phyloP scores from a whole-genome alignment of 148 eudicot genomes.

The Camellia lanceoleosa region DNA sequence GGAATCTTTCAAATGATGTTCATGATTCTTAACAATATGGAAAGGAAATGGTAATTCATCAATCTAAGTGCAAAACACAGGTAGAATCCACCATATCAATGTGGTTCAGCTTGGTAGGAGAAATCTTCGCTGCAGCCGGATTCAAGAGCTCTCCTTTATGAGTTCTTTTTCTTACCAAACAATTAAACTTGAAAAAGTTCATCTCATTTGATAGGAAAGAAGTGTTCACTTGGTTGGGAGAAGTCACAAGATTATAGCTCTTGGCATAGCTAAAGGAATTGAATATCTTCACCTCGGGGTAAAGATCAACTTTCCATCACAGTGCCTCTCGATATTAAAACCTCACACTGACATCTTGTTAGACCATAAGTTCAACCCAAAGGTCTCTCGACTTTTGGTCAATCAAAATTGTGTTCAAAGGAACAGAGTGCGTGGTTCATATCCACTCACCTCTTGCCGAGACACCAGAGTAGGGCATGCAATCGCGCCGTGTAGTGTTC shows the following conservation, averaged over 20 bases:
- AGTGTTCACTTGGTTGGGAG: constrained; percentile 23
- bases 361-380: not conserved
- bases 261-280: constrained; percentile 23
- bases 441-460: constrained; percentile 13
- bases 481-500: constrained; percentile 30
- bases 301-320: no score
- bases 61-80: no score
- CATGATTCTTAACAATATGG: not conserved
- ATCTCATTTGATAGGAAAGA: not conserved
- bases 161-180: constrained; percentile 23
- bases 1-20: constrained; percentile 24
- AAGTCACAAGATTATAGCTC: constrained; percentile 24
- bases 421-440: constrained; percentile 9
- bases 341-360: constrained; percentile 24
- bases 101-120: constrained; percentile 20
- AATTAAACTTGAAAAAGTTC: constrained; percentile 21
- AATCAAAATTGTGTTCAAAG: constrained; percentile 6
- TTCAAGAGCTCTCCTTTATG: constrained; percentile 24
- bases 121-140: no score
- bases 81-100: no score
- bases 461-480: constrained; percentile 28
- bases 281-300: constrained; percentile 23
- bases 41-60: constrained; percentile 20
- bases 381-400: no score
- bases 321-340: constrained; percentile 19